These are phyloP conservation scores for Fusarium devonianum DNA, from an alignment of 2,329 filamentous ascomycete genomes.

Conservation along the genomic window DNA sequence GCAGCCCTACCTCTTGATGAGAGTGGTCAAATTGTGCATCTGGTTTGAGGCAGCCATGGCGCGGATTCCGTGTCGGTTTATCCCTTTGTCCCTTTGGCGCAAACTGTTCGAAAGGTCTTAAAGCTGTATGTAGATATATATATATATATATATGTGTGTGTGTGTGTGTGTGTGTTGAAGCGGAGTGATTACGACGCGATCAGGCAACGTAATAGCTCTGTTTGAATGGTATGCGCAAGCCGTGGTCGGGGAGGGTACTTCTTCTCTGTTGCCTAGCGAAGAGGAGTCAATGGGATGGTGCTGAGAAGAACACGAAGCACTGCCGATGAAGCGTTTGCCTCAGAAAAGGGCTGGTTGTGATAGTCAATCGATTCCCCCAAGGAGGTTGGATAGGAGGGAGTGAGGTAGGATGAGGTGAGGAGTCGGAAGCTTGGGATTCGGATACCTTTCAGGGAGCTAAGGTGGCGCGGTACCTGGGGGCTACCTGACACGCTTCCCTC, in stretches of 20 bases:
- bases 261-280: not conserved
- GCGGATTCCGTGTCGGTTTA: not conserved
- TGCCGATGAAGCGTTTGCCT: not conserved
- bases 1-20: constrained; percentile 87
- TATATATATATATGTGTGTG: constrained; percentile 4
- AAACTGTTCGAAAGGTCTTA: no score
- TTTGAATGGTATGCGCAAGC: constrained; percentile 21
- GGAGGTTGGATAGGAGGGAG: constrained; percentile 1
- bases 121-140: no score
- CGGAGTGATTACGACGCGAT: constrained; percentile 1
- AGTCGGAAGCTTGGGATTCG: constrained; percentile 26
- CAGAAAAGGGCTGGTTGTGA: not conserved
- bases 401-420: constrained; percentile 23
- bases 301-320: not conserved
- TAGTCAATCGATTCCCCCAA: no score
- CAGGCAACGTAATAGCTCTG: constrained; percentile 25
- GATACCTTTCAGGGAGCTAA: constrained; percentile 25
- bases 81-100: no score
- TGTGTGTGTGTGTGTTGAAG: no score
- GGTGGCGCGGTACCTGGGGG: constrained; percentile 6
- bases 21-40: constrained; percentile 95
- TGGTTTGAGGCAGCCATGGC: constrained; percentile 77
- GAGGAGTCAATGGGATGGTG: not conserved
- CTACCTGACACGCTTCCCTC: not conserved
- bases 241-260: constrained; percentile 3